Base-by-base conservation (phyloP, 1,139 yeast species). In the Yamadazyma dushanensis region DNA sequence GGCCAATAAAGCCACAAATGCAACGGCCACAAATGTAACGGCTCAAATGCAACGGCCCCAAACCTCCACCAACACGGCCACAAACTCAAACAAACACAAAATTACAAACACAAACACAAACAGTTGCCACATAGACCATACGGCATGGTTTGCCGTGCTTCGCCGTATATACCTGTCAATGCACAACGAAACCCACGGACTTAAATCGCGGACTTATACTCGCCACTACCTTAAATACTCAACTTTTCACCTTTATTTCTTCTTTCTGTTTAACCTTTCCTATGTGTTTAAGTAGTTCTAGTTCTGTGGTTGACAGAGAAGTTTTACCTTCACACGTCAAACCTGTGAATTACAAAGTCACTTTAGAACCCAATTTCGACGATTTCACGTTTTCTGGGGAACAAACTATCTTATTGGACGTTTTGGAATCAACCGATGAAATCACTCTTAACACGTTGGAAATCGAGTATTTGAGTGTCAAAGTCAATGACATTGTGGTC, bases 271-370 rank as follows among this genome's bases (percentile, higher is more conserved):
- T n/a, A n/a, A n/a, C n/a, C 24, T 19, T 19, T 7, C 21, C 16
- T 11, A 31, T 31, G 34, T 31, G 34, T 31, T n/a, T 31, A 11
- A 8, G 17, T 7, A 31, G 11, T 8, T 23, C 34, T 5, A 29
- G 36, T 15, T 8, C 38, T 3, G 33, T 37, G 4, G 42, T 39
- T n/a, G 77, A 70, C 32, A 75, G 88, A 53, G 85, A 83, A 57
- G 75, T 84, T 23, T 74, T 86, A 45, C 95, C 95, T 33, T 67
- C 76, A 30, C 76, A 81, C 50, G 88, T 85, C 46, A 78, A 73
- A 45, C 95, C 95, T 31, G 53, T 70, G 42, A 86, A 83, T 59
- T 87, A 87, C 57, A 76, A 77, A 45, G 63, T 87, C 46, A 73
- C 78, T 29, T 66, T 88, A 49, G 92, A 85, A 53, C 95, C 96